Conservation (phyloP, 2,329 filamentous ascomycete genomes). For the Nothomitra cinnamomea region DNA sequence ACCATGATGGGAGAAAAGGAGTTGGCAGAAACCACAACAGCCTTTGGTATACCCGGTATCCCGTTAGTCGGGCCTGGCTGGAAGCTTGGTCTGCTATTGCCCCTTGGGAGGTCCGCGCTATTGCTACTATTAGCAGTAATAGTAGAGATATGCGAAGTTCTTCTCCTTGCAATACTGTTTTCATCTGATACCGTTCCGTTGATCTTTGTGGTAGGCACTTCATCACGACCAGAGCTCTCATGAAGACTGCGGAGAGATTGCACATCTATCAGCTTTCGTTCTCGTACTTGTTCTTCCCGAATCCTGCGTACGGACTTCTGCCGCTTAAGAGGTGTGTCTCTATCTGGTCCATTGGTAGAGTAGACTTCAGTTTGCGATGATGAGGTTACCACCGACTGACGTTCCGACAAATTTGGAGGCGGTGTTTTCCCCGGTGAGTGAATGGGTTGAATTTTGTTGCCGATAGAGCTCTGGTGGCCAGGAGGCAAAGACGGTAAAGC, state of each 20-base stretch:
- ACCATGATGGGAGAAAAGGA: conserved; percentile 9
- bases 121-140: neutral
- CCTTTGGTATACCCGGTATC: neutral
- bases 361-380: neutral
- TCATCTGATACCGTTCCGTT: neutral
- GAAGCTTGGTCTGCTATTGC: neutral
- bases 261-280: conserved; percentile 2
- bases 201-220: too few relatives aligned
- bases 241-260: neutral
- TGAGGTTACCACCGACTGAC: neutral
- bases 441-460: neutral
- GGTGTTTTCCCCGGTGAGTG: neutral
- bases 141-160: neutral
- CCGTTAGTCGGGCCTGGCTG: neutral
- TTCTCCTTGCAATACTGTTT: neutral
- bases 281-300: conserved; percentile 3
- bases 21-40: neutral
- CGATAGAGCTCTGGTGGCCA: conserved; percentile 4
- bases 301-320: neutral
- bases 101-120: neutral
- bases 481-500: conserved; percentile 10
- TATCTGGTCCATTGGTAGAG: neutral
- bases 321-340: neutral
- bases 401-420: neutral
- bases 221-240: neutral